A percentile compares a stretch with the other conserved stretches of the same genome.
Evolutionary conservation across 805 yeast species (phyloP).

Genomic region (Zygotorulaspora chibaensis): DNA sequence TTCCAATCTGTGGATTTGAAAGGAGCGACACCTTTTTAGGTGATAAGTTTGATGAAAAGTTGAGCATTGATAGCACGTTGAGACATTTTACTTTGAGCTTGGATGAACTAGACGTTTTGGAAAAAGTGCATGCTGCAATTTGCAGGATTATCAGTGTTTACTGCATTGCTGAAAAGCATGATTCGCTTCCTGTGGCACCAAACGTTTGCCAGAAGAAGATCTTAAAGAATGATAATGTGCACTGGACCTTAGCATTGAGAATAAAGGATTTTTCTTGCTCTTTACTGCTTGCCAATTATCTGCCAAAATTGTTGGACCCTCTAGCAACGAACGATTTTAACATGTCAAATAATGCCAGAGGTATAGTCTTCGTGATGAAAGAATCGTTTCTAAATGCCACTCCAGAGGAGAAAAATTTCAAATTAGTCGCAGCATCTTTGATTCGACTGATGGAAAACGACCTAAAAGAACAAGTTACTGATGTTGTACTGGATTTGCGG

Average conservation of each 20-base stretch:
- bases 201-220: not conserved
- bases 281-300: constrained; percentile 19
- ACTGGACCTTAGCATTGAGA: constrained; percentile 25
- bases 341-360: constrained; percentile 24
- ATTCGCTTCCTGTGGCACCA: not conserved
- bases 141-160: constrained; percentile 4
- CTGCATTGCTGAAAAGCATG: not conserved
- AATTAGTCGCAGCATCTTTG: constrained; percentile 18
- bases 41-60: constrained; percentile 12
- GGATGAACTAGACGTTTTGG: constrained; percentile 23
- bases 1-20: constrained; percentile 30
- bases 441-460: constrained; percentile 25
- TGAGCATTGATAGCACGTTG: constrained; percentile 24
- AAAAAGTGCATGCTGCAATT: constrained; percentile 11
- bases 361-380: constrained; percentile 19
- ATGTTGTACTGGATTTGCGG: constrained; percentile 15
- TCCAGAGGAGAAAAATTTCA: constrained; percentile 11
- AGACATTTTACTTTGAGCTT: constrained; percentile 26
- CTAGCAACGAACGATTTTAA: constrained; percentile 15
- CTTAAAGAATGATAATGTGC: constrained; percentile 1
- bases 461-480: constrained; percentile 9
- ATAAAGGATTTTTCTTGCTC: constrained; percentile 26
- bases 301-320: constrained; percentile 27
- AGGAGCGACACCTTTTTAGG: constrained; percentile 28
- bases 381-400: constrained; percentile 20